Base-by-base conservation (phyloP, 2,329 filamentous ascomycete genomes). In the Piedraia hortae region DNA sequence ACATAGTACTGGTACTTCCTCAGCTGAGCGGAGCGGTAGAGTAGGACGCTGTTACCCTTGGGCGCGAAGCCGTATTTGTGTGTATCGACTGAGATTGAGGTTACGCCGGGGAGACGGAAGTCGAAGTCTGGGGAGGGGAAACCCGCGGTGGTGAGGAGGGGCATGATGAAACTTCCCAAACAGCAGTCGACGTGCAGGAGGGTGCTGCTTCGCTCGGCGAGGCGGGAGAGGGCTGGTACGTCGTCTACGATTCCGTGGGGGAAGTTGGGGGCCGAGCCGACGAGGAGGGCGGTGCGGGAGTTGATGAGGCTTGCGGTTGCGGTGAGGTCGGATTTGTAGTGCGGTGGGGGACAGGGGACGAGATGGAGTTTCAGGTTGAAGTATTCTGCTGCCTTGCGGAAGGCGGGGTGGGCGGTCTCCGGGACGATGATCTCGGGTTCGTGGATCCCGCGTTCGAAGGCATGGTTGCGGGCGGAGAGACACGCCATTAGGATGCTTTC, bases 11-110 rank as follows among this genome's bases (percentile, higher is more conserved):
- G 85, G 47, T 90, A 82, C 26, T 65, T 64, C 34, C 85, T 66
- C 32, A 88, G 61, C 20, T 61, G 51, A 15, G 67, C 59, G 20
- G 65, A 72, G 35, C 85, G 75, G 57, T 97, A 97, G 18, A 97
- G 58, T 8, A 90, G 59, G 1, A 78, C 85, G 23, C 72, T 85
- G 57, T 89, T 97, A 34, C 85, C 85, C 53, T 97, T 97, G 23
- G 85, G 85, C 1, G 85, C 85, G 42, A 97, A 97, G 16, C 85
- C 85, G 44, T 97, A 97, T 47, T 97, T 97, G 59, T 97, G 85
- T 3, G 85, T 97, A 44, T 97, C 85, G 45, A 80, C 88, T 33
- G 68, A 78, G 45, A 97, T 93, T 45, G 71, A 82, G 3, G 82
- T 91, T 16, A 97, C 85, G 35, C 85, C 85, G 34, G 74, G 77